phyloP scores from a whole-genome alignment of 768 basidiomycete species.

The Leccinum longicurvipes region DNA sequence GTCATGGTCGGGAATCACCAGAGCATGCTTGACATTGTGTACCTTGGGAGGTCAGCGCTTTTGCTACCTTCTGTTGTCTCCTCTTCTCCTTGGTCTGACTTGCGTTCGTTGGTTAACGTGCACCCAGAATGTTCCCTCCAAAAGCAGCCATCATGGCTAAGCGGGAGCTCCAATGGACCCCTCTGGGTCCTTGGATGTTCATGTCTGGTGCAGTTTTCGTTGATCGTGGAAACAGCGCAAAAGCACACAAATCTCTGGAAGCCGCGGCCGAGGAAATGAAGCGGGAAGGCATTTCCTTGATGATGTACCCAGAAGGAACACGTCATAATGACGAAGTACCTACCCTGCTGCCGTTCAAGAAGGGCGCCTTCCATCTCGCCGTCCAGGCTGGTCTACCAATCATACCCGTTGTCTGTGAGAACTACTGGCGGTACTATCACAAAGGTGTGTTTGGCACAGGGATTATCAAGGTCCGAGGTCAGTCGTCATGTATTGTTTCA shows the following conservation, averaged over 20 bases:
- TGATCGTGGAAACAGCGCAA: constrained; percentile 74
- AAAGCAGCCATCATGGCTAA: constrained; percentile 90
- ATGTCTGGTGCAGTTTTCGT: constrained; percentile 90
- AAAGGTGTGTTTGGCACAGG: constrained; percentile 75
- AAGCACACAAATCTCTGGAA: constrained; percentile 72
- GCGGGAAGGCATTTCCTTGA: constrained; percentile 64
- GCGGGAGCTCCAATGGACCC: constrained; percentile 79
- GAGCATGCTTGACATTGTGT: constrained; percentile 85
- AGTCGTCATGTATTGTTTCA: constrained; percentile 7
- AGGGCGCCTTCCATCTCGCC: constrained; percentile 96
- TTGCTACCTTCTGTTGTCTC: constrained; percentile 13
- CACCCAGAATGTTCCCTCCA: constrained; percentile 73
- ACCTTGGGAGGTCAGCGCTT: constrained; percentile 65
- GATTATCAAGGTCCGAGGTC: constrained; percentile 74
- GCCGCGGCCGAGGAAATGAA: constrained; percentile 82
- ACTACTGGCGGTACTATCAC: constrained; percentile 87
- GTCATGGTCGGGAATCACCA: constrained; percentile 90
- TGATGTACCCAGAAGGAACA: constrained; percentile 98
- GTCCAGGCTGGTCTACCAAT: constrained; percentile 89
- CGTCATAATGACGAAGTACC: constrained; percentile 65
- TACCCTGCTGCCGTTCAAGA: constrained; percentile 86
- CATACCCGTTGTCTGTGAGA: constrained; percentile 88
- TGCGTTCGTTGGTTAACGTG: constrained; percentile 4
- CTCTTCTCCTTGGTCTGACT: constrained; percentile 4
- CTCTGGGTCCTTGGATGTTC: constrained; percentile 89